These are phyloP conservation scores for Lipomyces starkeyi DNA, from an alignment of 805 yeast species.

Conservation along the genomic window DNA sequence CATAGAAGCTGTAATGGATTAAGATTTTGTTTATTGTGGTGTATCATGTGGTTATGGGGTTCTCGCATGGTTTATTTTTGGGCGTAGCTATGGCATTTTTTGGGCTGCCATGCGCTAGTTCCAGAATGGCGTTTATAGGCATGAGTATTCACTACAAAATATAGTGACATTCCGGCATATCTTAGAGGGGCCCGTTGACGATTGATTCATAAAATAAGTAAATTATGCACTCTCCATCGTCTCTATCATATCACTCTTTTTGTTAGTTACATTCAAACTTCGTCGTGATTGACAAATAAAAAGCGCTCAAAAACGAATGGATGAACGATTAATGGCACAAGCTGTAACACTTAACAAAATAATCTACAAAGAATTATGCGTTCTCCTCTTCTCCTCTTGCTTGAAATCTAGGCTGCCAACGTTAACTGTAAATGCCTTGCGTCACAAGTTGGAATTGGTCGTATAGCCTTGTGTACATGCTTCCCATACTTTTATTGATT, in stretches of 20 bases:
- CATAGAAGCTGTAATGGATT: slow-evolving; percentile 10
- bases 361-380: background rate
- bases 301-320: background rate
- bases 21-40: background rate
- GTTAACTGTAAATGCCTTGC: slow-evolving; percentile 78
- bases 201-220: background rate
- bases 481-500: slow-evolving; percentile 82
- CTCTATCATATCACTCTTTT: background rate
- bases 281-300: background rate
- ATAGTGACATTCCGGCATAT: background rate
- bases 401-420: background rate
- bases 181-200: background rate
- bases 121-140: background rate
- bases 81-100: background rate
- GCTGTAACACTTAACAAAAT: background rate
- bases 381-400: background rate
- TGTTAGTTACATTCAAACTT: background rate
- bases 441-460: slow-evolving; percentile 95
- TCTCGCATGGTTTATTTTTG: background rate
- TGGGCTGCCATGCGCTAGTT: background rate
- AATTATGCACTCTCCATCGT: background rate
- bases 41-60: background rate
- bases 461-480: slow-evolving; percentile 87
- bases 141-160: background rate
- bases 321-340: background rate